Conservation (phyloP, 768 basidiomycete species). For the Leccinum ochraceum region DNA sequence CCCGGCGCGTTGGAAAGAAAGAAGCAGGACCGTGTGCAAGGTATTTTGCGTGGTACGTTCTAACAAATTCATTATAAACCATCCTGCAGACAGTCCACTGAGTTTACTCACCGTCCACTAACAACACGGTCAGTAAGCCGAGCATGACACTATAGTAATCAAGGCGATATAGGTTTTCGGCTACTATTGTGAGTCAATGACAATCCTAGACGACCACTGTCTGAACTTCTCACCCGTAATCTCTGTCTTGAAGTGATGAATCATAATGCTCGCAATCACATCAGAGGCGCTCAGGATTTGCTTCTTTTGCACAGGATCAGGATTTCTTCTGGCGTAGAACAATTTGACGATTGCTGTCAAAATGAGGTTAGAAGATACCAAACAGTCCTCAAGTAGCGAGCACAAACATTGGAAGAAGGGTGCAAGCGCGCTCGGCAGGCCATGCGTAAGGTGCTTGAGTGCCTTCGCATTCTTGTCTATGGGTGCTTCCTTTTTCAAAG, state of each 20-base stretch:
- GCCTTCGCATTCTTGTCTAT: conserved; percentile 70
- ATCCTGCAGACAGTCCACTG: conserved; percentile 1
- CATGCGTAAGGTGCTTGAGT: conserved; percentile 77
- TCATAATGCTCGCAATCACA: conserved; percentile 69
- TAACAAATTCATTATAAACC: conserved; percentile 32
- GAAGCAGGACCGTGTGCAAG: conserved; percentile 81
- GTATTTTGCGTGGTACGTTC: conserved; percentile 75
- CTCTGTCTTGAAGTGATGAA: conserved; percentile 62
- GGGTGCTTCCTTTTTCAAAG: conserved; percentile 44
- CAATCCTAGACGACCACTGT: conserved; percentile 14
- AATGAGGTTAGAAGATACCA: conserved; percentile 13
- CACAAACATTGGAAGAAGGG: conserved; percentile 85
- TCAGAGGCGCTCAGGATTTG: conserved; percentile 72
- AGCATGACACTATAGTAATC: conserved; percentile 58
- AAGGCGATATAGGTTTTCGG: conserved; percentile 43
- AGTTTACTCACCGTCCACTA: conserved; percentile 54
- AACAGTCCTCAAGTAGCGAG: neutral
- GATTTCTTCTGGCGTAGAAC: conserved; percentile 78
- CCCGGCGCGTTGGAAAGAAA: conserved; percentile 67
- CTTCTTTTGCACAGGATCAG: conserved; percentile 73
- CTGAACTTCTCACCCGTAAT: conserved; percentile 47
- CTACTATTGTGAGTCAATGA: conserved; percentile 23
- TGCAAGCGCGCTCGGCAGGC: conserved; percentile 70
- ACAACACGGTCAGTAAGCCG: conserved; percentile 48
- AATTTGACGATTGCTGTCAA: conserved; percentile 78